Percentiles rank a stretch among this genome's conserved stretches.
These are phyloP conservation scores for Picea abies DNA, from an alignment of 83 land plant genomes.

Conservation along the genomic window DNA sequence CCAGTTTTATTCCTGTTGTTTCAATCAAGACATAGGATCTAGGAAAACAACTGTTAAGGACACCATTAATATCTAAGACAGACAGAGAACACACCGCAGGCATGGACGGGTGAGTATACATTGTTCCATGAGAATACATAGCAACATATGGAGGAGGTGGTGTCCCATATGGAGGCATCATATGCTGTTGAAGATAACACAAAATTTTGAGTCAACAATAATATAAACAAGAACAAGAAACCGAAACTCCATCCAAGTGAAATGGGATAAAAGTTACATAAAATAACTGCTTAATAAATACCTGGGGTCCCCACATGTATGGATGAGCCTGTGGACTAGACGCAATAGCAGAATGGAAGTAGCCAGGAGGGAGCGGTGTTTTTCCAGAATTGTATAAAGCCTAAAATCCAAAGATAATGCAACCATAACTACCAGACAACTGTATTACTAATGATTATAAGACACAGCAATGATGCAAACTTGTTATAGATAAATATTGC, in stretches of 20 bases:
- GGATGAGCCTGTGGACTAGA: constrained; percentile 85
- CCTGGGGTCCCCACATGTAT: constrained; percentile 95
- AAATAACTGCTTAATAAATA: constrained; percentile 4
- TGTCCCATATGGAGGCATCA: constrained; percentile 85
- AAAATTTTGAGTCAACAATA: background rate
- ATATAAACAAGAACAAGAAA: background rate
- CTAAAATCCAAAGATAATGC: constrained; percentile 10
- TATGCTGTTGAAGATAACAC: constrained; percentile 42
- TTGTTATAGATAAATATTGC: background rate
- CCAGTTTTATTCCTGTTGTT: background rate
- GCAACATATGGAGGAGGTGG: constrained; percentile 88
- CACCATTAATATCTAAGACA: too few relatives aligned
- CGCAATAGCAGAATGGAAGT: constrained; percentile 49
- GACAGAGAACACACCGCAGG: constrained; percentile 54
- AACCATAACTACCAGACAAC: background rate
- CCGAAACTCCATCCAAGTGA: background rate
- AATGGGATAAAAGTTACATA: background rate
- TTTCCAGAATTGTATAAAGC: constrained; percentile 40
- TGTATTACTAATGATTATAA: background rate
- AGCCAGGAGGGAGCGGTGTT: constrained; percentile 54
- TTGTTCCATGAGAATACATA: constrained; percentile 87
- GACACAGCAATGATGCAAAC: background rate
- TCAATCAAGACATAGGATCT: background rate
- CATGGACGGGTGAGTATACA: constrained; percentile 87
- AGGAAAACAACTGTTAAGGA: background rate